phyloP scores from a whole-genome alignment of 768 basidiomycete species.

The Tricholoma bakamatsutake region DNA sequence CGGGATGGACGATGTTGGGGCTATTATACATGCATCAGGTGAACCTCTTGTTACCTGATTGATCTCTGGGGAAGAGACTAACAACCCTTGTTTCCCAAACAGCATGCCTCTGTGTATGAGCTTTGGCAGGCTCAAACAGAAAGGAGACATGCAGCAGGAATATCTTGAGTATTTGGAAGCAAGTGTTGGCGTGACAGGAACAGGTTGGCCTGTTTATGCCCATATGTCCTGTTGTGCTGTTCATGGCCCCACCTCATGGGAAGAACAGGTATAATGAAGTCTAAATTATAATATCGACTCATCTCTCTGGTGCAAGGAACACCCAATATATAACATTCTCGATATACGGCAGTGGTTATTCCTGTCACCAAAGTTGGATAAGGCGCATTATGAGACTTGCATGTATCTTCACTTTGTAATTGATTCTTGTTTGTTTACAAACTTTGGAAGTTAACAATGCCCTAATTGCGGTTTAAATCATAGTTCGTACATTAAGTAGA shows the following conservation, averaged over 20 bases:
- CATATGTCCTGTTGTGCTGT: constrained; percentile 58
- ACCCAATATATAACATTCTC: constrained; percentile 55
- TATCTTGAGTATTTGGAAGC: constrained; percentile 62
- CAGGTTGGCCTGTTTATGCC: constrained; percentile 71
- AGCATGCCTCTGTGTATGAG: constrained; percentile 37
- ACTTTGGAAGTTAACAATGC: constrained; percentile 38
- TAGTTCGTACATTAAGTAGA: constrained; percentile 67
- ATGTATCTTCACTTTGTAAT: constrained; percentile 18
- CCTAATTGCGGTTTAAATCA: constrained; percentile 60
- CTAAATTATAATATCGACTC: constrained; percentile 3
- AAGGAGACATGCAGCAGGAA: constrained; percentile 42
- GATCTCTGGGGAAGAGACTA: constrained; percentile 24
- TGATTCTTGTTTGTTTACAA: neutral
- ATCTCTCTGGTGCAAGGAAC: constrained; percentile 24
- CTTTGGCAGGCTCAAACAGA: constrained; percentile 62
- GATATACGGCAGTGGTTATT: constrained; percentile 57
- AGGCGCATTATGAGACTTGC: constrained; percentile 49
- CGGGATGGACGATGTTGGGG: constrained; percentile 40
- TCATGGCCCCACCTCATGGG: constrained; percentile 60
- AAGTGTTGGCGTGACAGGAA: constrained; percentile 46
- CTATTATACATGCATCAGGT: constrained; percentile 32
- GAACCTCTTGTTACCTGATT: constrained; percentile 54
- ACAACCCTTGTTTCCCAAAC: neutral
- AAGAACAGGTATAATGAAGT: constrained; percentile 35
- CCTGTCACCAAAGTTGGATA: constrained; percentile 65